Evolutionary conservation across 495 filamentous ascomycete genomes (phyloP).

Genomic region (Aspergillus bertholletiae): DNA sequence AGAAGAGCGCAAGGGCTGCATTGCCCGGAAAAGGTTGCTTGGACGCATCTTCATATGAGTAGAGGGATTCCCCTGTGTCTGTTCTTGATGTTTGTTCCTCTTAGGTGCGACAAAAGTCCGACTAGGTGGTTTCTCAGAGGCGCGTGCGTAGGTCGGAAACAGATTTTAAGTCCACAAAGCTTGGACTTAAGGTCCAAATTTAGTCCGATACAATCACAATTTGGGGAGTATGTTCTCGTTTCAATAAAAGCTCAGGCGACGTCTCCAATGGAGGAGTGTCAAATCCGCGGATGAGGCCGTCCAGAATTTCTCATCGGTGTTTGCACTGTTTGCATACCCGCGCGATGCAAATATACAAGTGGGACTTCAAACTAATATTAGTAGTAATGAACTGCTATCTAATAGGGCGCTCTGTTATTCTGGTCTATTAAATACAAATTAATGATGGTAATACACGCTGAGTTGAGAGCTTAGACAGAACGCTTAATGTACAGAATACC

Average conservation of each 20-base stretch:
- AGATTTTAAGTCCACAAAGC: neutral
- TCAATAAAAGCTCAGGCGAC: neutral
- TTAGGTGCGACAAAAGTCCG: neutral
- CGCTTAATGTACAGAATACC: slow-evolving; percentile 7
- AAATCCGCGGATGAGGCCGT: slow-evolving; percentile 3
- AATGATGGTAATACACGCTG: neutral
- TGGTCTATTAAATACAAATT: neutral
- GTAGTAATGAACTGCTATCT: too few relatives aligned
- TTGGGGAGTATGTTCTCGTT: neutral
- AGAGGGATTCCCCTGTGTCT: neutral
- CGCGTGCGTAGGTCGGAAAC: neutral
- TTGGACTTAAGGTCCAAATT: neutral
- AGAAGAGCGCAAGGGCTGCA: slow-evolving; percentile 34
- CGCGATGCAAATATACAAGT: neutral
- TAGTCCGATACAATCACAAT: neutral
- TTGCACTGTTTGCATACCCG: slow-evolving; percentile 39
- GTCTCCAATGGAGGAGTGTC: slow-evolving; percentile 4
- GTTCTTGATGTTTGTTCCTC: neutral
- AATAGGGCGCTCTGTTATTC: too few relatives aligned
- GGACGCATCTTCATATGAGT: slow-evolving; percentile 26
- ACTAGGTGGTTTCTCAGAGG: neutral
- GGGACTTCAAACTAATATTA: too few relatives aligned
- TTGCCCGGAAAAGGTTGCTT: slow-evolving; percentile 33
- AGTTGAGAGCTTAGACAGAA: slow-evolving; percentile 2
- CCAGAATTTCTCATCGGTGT: slow-evolving; percentile 37